Percentiles rank a stretch among this genome's conserved stretches.
These are phyloP conservation scores for Penicillium freii DNA, from an alignment of 2,329 filamentous ascomycete species.

Conservation along the genomic window DNA sequence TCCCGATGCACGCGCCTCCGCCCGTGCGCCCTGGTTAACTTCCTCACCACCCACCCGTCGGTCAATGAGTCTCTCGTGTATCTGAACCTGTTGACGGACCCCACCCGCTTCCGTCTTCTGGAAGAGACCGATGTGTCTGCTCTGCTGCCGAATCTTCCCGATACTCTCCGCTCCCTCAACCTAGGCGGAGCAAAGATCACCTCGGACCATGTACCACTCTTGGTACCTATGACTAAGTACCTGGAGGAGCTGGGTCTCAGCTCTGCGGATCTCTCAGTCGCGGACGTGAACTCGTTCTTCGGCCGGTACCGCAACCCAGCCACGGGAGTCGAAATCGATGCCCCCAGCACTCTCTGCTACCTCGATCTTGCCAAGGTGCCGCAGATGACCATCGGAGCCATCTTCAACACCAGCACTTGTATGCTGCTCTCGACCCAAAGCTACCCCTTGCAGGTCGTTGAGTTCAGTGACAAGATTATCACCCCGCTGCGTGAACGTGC, in stretches of 20 bases:
- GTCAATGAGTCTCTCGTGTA: slow-evolving; percentile 64
- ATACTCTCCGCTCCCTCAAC: slow-evolving; percentile 69
- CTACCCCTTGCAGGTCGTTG: slow-evolving; percentile 71
- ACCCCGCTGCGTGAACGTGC: slow-evolving; percentile 62
- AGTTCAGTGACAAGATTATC: slow-evolving; percentile 68
- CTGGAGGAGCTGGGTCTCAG: slow-evolving; percentile 75
- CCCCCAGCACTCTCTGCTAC: slow-evolving; percentile 60
- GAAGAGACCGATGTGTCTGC: slow-evolving; percentile 63
- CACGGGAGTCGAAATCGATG: slow-evolving; percentile 13
- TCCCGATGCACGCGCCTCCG: slow-evolving; percentile 71
- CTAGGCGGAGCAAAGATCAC: slow-evolving; percentile 72
- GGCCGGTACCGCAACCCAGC: slow-evolving; percentile 36
- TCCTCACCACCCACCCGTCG: slow-evolving; percentile 69
- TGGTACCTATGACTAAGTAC: slow-evolving; percentile 66
- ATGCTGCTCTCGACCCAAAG: slow-evolving; percentile 60
- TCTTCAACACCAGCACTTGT: slow-evolving; percentile 57
- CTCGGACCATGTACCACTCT: slow-evolving; percentile 59
- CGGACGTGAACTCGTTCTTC: slow-evolving; percentile 65
- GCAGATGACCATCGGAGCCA: slow-evolving; percentile 53
- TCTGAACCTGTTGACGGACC: slow-evolving; percentile 71
- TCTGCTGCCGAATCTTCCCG: slow-evolving; percentile 65
- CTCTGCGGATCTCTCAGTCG: slow-evolving; percentile 61
- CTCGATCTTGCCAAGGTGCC: slow-evolving; percentile 73
- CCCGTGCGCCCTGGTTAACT: slow-evolving; percentile 65
- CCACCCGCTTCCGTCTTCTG: slow-evolving; percentile 69